These are phyloP conservation scores for Acanthamoeba sp. DNA, from an alignment of 208 protist species.

Conservation along the genomic window DNA sequence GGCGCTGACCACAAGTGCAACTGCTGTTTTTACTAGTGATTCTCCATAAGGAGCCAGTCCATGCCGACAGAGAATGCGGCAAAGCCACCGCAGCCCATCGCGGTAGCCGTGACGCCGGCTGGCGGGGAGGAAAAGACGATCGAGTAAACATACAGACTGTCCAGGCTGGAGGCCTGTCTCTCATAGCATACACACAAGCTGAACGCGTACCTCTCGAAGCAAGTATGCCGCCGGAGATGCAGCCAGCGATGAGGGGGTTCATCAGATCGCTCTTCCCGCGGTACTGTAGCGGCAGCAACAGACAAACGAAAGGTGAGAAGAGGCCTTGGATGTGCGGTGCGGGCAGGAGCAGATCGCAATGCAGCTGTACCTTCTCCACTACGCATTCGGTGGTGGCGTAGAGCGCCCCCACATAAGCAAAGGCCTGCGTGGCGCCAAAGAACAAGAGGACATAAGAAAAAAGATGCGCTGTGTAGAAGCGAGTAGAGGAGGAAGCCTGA, in stretches of 20 bases:
- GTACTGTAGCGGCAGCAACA: background rate
- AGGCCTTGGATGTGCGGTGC: background rate
- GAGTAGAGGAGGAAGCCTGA: background rate
- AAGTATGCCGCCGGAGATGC: background rate
- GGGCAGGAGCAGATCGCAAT: background rate
- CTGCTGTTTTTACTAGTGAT: background rate
- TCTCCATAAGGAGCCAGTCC: slow-evolving; percentile 1
- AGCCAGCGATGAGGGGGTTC: slow-evolving; percentile 13
- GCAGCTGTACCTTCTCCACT: slow-evolving; percentile 18
- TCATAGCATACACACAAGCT: background rate
- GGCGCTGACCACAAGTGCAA: too few species aligned
- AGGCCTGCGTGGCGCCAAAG: background rate
- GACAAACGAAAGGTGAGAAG: background rate
- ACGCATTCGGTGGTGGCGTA: slow-evolving; percentile 31
- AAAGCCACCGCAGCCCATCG: slow-evolving; percentile 39
- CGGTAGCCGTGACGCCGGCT: background rate
- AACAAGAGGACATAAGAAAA: background rate
- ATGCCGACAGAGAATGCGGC: slow-evolving; percentile 27
- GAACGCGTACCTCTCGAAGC: background rate
- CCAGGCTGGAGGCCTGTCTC: background rate
- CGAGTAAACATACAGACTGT: background rate
- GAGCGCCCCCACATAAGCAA: slow-evolving; percentile 19
- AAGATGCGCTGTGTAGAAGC: background rate
- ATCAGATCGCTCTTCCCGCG: slow-evolving; percentile 1
- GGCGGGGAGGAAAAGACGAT: background rate